Base-by-base conservation (phyloP, 129 eudicot species). In the Helianthus tuberosus region DNA sequence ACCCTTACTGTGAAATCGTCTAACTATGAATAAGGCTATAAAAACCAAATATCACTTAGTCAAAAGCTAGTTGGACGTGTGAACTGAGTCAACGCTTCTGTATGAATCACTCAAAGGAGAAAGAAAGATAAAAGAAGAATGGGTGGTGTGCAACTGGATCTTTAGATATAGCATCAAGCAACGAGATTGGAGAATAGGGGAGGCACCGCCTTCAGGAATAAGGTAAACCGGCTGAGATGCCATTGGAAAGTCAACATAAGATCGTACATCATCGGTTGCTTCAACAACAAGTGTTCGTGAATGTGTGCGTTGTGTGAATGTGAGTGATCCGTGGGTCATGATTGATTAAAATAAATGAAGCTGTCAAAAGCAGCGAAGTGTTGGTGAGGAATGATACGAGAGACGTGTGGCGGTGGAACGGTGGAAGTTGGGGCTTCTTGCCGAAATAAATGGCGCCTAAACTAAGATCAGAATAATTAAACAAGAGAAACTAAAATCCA, bases 91-190 rank as follows among this genome's bases (percentile, higher is more conserved):
- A 16, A 47, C 77, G 58, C 17, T 75, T 41, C 62, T 65, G 64
- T 64, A 68, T 48, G 76, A 63, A 71, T n/a, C 58, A 86, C 85
- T 81, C 77, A 86, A 86, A 86, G 88, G 71, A 59, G 62, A 64
- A 76, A 68, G 25, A 49, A 52, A 32, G 36, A 32, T 32, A 32
- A 32, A 32, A 47, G 36, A 17, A 0, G 5, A n/a, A n/a, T n/a
- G n/a, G n/a, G n/a, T n/a, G n/a, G n/a, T n/a, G 82, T 77, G 84
- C 81, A 75, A 77, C 63, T 67, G 68, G 64, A 64, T 61, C 66
- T 1, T 32, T 32, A 11, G 17, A 61, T 14, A 72, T 8, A 76
- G 43, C 79, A 61, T 70, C 20, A 12, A 44, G 64, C 6, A 67
- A 81, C 88, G 84, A 65, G 84, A 85, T 78, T 81, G 76, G 47